Evolutionary conservation across 345 rosid species (phyloP).

Genomic region (Bruguiera sexangula): DNA sequence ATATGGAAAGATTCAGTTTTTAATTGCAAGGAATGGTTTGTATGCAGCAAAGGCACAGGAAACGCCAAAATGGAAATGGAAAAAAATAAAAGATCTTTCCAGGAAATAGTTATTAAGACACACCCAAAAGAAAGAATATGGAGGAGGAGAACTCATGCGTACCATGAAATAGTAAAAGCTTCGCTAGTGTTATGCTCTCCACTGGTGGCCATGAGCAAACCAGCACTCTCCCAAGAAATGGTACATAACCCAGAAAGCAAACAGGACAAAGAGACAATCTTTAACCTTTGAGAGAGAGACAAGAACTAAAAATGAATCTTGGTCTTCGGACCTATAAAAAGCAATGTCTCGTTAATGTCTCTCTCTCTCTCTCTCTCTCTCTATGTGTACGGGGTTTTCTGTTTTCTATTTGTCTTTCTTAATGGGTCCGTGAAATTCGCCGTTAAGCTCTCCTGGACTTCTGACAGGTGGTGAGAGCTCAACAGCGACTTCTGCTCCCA

Average conservation of each 20-base stretch:
- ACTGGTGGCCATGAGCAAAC: conserved; percentile 25
- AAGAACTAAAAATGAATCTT: neutral
- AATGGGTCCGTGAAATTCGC: conserved; percentile 27
- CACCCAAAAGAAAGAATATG: conserved; percentile 34
- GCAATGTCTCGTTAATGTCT: neutral
- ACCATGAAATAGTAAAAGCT: conserved; percentile 20
- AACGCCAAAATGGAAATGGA: neutral
- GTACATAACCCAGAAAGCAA: conserved; percentile 6
- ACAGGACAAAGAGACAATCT: neutral
- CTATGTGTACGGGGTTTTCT: conserved; percentile 16
- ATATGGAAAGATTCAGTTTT: neutral
- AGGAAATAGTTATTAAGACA: conserved; percentile 5
- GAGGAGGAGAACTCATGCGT: conserved; percentile 27
- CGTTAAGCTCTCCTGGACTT: conserved; percentile 13
- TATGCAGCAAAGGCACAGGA: neutral
- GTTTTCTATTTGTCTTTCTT: conserved; percentile 5
- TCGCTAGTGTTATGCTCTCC: neutral
- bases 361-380: neutral
- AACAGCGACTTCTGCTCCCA: conserved; percentile 37
- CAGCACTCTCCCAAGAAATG: neutral
- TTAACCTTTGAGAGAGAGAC: neutral
- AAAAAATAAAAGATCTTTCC: neutral
- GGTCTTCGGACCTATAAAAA: neutral
- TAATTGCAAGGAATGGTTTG: neutral
- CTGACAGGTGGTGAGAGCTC: conserved; percentile 36